Conservation (phyloP, 805 yeast species). For the Barnettozyma siamensis region DNA sequence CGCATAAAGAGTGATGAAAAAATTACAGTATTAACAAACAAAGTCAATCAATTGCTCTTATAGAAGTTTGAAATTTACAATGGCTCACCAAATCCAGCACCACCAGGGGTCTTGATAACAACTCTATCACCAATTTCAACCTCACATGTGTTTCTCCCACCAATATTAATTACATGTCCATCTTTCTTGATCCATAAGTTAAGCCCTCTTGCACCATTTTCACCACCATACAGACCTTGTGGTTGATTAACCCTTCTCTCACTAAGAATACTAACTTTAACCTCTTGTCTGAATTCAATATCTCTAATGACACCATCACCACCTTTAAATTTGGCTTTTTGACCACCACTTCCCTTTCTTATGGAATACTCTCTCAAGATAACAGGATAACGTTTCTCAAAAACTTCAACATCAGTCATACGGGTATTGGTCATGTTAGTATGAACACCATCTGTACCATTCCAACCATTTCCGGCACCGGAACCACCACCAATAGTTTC, state of each 20-base stretch:
- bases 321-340: constrained; percentile 56
- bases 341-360: constrained; percentile 74
- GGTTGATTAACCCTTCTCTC: constrained; percentile 86
- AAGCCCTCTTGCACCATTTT: constrained; percentile 65
- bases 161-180: constrained; percentile 42
- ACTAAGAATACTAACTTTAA: constrained; percentile 73
- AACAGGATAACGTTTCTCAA: constrained; percentile 86
- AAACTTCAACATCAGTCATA: constrained; percentile 85
- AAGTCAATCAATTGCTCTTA: no score
- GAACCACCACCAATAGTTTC: constrained; percentile 96
- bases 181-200: constrained; percentile 46
- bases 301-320: constrained; percentile 88
- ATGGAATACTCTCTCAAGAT: constrained; percentile 66
- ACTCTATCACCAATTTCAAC: constrained; percentile 60
- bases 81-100: constrained; percentile 77
- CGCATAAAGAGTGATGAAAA: no score
- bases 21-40: no score
- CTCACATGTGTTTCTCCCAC: constrained; percentile 64
- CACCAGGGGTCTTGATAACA: constrained; percentile 74
- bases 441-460: constrained; percentile 86
- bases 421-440: constrained; percentile 93
- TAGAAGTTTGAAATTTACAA: no score
- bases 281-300: constrained; percentile 67
- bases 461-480: constrained; percentile 85
- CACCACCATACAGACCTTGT: constrained; percentile 82